Evolutionary conservation across 768 basidiomycete species (phyloP).

Genomic region (Megacollybia marginata): DNA sequence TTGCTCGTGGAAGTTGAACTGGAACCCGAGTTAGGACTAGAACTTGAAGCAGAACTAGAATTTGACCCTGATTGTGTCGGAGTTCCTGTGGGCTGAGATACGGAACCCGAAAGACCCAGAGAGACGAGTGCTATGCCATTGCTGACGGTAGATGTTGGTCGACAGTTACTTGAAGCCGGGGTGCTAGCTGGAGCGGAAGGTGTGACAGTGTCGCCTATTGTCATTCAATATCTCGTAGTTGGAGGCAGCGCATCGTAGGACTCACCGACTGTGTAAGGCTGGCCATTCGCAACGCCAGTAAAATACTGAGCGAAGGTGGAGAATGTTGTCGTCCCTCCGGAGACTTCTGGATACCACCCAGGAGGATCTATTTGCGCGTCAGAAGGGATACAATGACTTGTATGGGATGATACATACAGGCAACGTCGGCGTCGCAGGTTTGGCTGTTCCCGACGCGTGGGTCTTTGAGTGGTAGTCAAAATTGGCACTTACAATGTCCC

Average conservation of each 20-base stretch:
- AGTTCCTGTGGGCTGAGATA: too few species aligned
- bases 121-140: constrained; percentile 28
- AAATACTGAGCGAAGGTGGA: constrained; percentile 37
- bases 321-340: constrained; percentile 28
- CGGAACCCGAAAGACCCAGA: constrained; percentile 9
- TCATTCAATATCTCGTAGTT: background rate
- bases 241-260: background rate
- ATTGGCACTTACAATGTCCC: constrained; percentile 29
- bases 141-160: constrained; percentile 25
- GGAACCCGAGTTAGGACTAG: too few species aligned
- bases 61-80: too few species aligned
- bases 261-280: constrained; percentile 30
- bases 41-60: too few species aligned
- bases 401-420: constrained; percentile 19
- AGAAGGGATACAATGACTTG: background rate
- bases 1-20: too few species aligned
- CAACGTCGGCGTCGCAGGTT: constrained; percentile 36
- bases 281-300: constrained; percentile 26
- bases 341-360: constrained; percentile 37
- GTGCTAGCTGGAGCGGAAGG: constrained; percentile 26
- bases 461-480: background rate
- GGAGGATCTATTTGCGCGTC: constrained; percentile 25
- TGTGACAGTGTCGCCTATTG: constrained; percentile 20
- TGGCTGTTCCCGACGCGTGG: constrained; percentile 17
- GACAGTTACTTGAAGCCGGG: constrained; percentile 33